These are phyloP conservation scores for Penicillium sp. DNA, from an alignment of 2,329 filamentous ascomycete genomes.

Conservation along the genomic window DNA sequence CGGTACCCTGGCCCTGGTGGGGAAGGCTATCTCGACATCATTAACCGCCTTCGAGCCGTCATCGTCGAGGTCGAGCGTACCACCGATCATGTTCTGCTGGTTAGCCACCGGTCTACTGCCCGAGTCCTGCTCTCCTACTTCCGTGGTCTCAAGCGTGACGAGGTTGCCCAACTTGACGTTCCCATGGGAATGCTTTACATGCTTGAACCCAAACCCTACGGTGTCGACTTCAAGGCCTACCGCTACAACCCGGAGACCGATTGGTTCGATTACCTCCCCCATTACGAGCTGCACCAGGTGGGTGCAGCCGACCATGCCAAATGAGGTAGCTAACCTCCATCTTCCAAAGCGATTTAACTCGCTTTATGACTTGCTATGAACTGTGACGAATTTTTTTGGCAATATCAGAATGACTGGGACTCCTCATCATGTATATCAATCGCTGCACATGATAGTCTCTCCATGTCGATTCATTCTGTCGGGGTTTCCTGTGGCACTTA, in stretches of 20 bases:
- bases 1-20: constrained; percentile 94
- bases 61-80: constrained; percentile 97
- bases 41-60: constrained; percentile 90
- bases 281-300: constrained; percentile 67
- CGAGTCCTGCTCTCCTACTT: constrained; percentile 95
- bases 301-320: constrained; percentile 10
- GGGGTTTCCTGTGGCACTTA: neutral
- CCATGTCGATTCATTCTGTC: neutral
- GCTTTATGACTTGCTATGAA: constrained; percentile 16
- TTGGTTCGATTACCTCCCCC: constrained; percentile 82
- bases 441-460: neutral
- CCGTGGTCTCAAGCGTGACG: constrained; percentile 82
- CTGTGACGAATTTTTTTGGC: constrained; percentile 10
- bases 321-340: neutral
- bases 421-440: constrained; percentile 2
- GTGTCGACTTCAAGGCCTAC: constrained; percentile 95
- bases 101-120: constrained; percentile 88
- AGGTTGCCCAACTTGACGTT: constrained; percentile 92
- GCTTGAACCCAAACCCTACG: constrained; percentile 95
- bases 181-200: constrained; percentile 92
- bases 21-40: constrained; percentile 94
- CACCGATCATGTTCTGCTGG: constrained; percentile 89
- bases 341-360: neutral
- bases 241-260: constrained; percentile 74
- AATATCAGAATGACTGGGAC: neutral